phyloP scores from a whole-genome alignment of 176 grass and related monocot genomes.

The Cymbopogon citratus region DNA sequence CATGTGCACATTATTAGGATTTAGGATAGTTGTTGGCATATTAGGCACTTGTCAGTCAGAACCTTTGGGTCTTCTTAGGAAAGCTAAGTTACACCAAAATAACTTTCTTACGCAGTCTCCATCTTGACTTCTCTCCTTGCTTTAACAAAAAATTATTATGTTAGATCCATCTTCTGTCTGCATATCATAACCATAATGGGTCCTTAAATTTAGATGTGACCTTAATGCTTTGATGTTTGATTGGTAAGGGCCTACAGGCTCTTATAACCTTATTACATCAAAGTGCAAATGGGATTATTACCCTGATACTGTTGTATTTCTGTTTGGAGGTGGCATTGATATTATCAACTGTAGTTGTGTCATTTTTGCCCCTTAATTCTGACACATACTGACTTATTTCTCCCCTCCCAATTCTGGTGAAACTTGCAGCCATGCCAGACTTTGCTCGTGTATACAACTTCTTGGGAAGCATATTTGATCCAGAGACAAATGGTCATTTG shows the following conservation, averaged over 20 bases:
- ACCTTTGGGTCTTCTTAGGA: background rate
- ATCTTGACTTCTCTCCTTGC: background rate
- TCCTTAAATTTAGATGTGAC: background rate
- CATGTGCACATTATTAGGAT: background rate
- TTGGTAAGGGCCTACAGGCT: background rate
- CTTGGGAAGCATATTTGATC: slow-evolving; percentile 88
- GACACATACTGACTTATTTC: background rate
- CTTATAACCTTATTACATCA: background rate
- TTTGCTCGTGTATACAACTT: slow-evolving; percentile 80
- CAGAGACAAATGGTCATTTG: slow-evolving; percentile 62
- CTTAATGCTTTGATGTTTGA: background rate
- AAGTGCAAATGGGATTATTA: background rate
- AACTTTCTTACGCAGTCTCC: background rate
- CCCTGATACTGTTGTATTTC: background rate
- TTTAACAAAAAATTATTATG: background rate
- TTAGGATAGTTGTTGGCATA: background rate
- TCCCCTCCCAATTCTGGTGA: background rate
- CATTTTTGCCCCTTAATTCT: background rate
- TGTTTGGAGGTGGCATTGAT: background rate
- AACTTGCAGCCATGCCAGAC: slow-evolving; percentile 60
- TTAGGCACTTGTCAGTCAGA: background rate
- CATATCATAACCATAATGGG: background rate
- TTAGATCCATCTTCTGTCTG: background rate
- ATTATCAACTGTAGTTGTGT: background rate
- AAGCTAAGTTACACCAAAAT: background rate